A percentile compares a stretch with the other conserved stretches of the same genome.
phyloP scores from a whole-genome alignment of 331 rosid species.

The Telfairia occidentalis region DNA sequence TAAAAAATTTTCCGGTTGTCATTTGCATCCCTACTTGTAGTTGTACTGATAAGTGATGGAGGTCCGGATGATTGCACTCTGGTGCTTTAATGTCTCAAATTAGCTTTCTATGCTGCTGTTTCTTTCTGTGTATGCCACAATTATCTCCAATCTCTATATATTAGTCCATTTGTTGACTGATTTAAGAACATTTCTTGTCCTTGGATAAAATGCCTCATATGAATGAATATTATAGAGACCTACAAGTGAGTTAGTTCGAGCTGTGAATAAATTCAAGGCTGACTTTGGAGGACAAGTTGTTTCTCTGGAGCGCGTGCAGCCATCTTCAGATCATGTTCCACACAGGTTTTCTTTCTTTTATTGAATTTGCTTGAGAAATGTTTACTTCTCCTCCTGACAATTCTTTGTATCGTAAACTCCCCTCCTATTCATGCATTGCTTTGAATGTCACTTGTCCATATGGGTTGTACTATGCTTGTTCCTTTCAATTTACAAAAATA shows the following conservation, averaged over 20 bases:
- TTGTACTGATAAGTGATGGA: not conserved
- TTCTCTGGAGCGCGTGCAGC: conserved; percentile 89
- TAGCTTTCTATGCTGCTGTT: not conserved
- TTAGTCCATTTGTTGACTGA: not conserved
- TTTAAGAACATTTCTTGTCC: not conserved
- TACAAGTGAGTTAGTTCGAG: conserved; percentile 70
- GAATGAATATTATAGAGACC: conserved; percentile 42
- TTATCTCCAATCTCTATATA: not conserved
- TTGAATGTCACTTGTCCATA: not conserved
- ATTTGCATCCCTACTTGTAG: not conserved
- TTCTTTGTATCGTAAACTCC: not conserved
- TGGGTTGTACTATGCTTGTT: not conserved
- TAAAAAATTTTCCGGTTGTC: too few species aligned
- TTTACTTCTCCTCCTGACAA: not conserved
- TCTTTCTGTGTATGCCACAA: not conserved
- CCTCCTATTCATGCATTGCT: not conserved
- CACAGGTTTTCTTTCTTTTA: conserved; percentile 48
- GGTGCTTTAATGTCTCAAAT: not conserved
- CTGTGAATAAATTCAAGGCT: conserved; percentile 83
- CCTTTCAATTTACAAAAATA: not conserved
- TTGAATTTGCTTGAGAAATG: not conserved
- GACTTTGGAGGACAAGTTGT: conserved; percentile 90
- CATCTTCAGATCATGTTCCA: conserved; percentile 94
- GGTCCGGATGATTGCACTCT: not conserved
- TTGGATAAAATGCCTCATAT: not conserved